Percentiles rank a stretch among this genome's conserved stretches.
These are phyloP conservation scores for Starmerella etchellsii DNA, from an alignment of 805 yeast species.

Conservation along the genomic window DNA sequence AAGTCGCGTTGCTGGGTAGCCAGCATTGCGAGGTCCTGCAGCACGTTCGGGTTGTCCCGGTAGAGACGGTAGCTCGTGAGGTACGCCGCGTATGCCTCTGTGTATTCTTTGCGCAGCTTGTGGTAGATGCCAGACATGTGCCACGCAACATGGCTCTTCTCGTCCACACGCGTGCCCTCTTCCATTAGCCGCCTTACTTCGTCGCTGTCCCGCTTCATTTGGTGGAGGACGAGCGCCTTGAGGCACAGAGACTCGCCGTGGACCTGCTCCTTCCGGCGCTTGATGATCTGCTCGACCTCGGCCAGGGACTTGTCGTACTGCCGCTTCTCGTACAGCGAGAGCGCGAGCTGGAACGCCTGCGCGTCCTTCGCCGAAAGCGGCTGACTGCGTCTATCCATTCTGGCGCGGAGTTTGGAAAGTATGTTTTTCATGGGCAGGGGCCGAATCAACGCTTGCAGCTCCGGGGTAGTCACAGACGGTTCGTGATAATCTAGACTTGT, in stretches of 20 bases:
- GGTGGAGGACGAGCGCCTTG: slow-evolving; percentile 60
- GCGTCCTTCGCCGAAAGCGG: slow-evolving; percentile 45
- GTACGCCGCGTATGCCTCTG: slow-evolving; percentile 68
- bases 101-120: slow-evolving; percentile 53
- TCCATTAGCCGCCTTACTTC: slow-evolving; percentile 31
- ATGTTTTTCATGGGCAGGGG: neutral
- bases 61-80: slow-evolving; percentile 64
- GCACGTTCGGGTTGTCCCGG: slow-evolving; percentile 61
- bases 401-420: neutral
- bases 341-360: slow-evolving; percentile 62
- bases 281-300: slow-evolving; percentile 57
- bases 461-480: no score
- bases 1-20: slow-evolving; percentile 73
- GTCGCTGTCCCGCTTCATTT: slow-evolving; percentile 38
- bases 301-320: slow-evolving; percentile 80
- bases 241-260: slow-evolving; percentile 75
- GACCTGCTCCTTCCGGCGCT: slow-evolving; percentile 44
- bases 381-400: slow-evolving; percentile 15
- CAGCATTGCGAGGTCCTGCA: slow-evolving; percentile 68
- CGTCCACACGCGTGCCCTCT: slow-evolving; percentile 48
- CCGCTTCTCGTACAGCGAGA: slow-evolving; percentile 68
- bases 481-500: no score
- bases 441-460: no score
- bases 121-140: slow-evolving; percentile 80
- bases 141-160: slow-evolving; percentile 56